Percentiles rank a stretch among this genome's conserved stretches.
phyloP scores from a whole-genome alignment of 225 moss, liverwort and hornwort genomes.

The Neckera pumila region DNA sequence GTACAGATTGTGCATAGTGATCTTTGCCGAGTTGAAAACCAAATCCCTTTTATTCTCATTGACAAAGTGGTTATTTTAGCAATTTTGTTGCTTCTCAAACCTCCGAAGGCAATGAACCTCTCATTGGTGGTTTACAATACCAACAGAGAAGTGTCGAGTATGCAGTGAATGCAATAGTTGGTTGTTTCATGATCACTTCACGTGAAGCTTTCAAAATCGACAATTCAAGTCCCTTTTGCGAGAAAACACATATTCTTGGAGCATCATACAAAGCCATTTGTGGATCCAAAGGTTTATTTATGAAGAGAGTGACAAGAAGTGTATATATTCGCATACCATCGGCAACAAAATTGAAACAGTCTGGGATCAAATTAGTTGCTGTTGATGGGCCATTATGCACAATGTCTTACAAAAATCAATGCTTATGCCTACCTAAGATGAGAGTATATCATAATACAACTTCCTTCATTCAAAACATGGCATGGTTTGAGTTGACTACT shows the following conservation, averaged over 20 bases:
- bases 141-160: background rate
- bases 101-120: accelerated
- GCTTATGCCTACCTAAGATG: background rate
- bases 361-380: background rate
- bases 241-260: background rate
- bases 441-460: background rate
- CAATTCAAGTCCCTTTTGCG: background rate
- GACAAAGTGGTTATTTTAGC: background rate
- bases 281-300: background rate
- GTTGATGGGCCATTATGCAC: background rate
- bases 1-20: background rate
- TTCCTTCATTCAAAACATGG: background rate
- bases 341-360: background rate
- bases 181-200: background rate
- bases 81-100: background rate
- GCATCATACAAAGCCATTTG: background rate
- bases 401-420: background rate
- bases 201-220: background rate
- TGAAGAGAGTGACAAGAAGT: background rate
- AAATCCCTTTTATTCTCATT: background rate
- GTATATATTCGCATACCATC: background rate
- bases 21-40: background rate
- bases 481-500: background rate
- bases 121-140: background rate
- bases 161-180: accelerated